Base-by-base conservation (phyloP, 345 rosid genomes). In the Salix arbutifolia region DNA sequence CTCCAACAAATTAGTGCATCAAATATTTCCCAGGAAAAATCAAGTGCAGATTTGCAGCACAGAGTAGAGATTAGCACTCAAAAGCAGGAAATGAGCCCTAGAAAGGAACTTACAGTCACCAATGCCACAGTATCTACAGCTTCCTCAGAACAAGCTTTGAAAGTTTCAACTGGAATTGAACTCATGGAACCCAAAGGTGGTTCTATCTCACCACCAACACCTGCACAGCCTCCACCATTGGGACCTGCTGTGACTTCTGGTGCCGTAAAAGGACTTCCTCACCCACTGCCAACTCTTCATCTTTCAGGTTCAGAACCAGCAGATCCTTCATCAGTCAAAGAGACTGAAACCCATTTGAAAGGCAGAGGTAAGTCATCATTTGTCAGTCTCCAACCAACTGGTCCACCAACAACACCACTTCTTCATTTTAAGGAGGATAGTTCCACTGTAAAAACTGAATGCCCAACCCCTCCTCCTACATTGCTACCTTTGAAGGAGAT, bases 1-100 rank as follows among this genome's bases (percentile, higher is more conserved):
- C 91, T 95, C 84, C 97, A 91, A 81, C 92, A 93, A 65, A 78
- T 90, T 46, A 87, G 86, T 78, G 86, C 86, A 73, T 84, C 97
- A 21, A 88, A 86, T 80, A 62, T 83, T 74, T 74, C 70, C 75
- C 95, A 87, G 17, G 91, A 84, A 65, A 78, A 52, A 62, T 60
- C 80, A n/a, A 89, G 87, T n/a, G 78, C 69, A 44, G 83, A 79
- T 79, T 62, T 77, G 60, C 80, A 61, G 25, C 81, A 71, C 46
- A 62, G 60, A 42, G 23, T 38, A 70, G 79, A 79, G 42, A 64
- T 73, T 76, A 85, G 88, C 82, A 84, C 90, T 82, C 80, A 62
- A 52, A 77, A 60, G 64, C 83, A 77, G 76, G 89, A 77, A 71
- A 60, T 52, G 69, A 86, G 86, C 72, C 89, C 89, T 56, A 81